Percentiles rank a stretch among this genome's conserved stretches.
Evolutionary conservation across 78 protist species (phyloP).

Genomic region (Pigoraptor vietnamica): DNA sequence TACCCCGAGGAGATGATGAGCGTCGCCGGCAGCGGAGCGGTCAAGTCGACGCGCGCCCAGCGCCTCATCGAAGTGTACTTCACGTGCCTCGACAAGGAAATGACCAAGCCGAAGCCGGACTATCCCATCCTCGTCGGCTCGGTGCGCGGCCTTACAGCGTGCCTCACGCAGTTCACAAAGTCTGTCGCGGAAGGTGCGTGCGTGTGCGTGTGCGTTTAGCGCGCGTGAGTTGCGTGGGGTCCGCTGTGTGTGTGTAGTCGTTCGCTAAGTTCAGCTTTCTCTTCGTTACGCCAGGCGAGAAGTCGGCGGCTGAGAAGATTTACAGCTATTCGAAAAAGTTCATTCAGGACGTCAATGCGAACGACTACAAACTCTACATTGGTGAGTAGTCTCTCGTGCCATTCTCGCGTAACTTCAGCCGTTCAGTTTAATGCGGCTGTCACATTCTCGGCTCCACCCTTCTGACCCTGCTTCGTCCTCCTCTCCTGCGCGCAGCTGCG

Average conservation of each 20-base stretch:
- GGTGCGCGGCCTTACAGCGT: background rate
- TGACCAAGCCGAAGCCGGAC: background rate
- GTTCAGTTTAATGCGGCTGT: background rate
- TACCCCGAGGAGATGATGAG: background rate
- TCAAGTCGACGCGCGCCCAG: background rate
- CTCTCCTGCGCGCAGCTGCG: slow-evolving; percentile 4
- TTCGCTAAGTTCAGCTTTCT: no score
- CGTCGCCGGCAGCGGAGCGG: background rate
- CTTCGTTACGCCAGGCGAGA: no score
- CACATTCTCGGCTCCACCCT: no score
- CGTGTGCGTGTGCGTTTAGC: background rate
- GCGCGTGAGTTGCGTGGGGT: no score
- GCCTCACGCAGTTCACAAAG: background rate
- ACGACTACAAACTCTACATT: background rate
- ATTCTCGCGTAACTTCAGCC: background rate
- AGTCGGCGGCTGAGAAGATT: background rate
- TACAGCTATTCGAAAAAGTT: background rate
- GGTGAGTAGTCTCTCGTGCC: background rate
- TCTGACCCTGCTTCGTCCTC: no score
- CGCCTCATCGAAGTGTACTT: background rate
- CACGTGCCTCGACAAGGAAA: background rate
- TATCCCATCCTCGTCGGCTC: background rate
- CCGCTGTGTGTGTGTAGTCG: no score
- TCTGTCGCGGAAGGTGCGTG: background rate
- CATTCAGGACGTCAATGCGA: background rate